Evolutionary conservation across 1,284 basidiomycete genomes (phyloP).

Genomic region (Sphagnurus paluster): DNA sequence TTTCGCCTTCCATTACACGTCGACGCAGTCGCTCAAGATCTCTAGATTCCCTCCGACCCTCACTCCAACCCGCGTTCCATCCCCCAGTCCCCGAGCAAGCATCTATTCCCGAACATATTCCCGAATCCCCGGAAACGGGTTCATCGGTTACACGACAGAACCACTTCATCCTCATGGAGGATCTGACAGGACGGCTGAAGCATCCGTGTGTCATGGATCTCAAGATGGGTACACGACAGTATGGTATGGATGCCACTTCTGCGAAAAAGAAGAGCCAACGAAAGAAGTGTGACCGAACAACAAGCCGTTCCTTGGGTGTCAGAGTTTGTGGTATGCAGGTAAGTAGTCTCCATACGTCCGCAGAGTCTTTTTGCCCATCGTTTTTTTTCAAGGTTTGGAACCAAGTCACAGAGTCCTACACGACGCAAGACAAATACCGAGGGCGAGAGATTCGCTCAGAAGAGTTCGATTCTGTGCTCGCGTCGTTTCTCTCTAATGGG

Average conservation of each 20-base stretch:
- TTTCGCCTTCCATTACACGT: slow-evolving; percentile 33
- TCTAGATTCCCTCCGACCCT: slow-evolving; percentile 33
- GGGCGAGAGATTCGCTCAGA: slow-evolving; percentile 87
- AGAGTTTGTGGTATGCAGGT: slow-evolving; percentile 99
- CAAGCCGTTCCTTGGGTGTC: slow-evolving; percentile 87
- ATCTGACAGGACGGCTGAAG: slow-evolving; percentile 93
- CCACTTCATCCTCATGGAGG: slow-evolving; percentile 99
- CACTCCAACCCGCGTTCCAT: slow-evolving; percentile 19
- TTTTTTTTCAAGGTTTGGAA: slow-evolving; percentile 79
- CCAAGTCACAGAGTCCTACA: slow-evolving; percentile 76
- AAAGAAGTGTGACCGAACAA: slow-evolving; percentile 97
- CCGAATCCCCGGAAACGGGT: no score
- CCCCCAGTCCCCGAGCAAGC: slow-evolving; percentile 25
- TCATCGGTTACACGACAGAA: slow-evolving; percentile 79
- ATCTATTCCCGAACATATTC: slow-evolving; percentile 30
- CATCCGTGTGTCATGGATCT: slow-evolving; percentile 96
- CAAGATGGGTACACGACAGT: slow-evolving; percentile 99
- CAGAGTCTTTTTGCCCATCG: slow-evolving; percentile 6
- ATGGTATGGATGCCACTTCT: slow-evolving; percentile 92
- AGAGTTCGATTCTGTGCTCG: slow-evolving; percentile 83
- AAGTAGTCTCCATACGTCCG: slow-evolving; percentile 28
- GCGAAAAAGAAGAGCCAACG: slow-evolving; percentile 97
- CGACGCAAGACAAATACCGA: slow-evolving; percentile 96
- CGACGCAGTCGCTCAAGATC: slow-evolving; percentile 60
- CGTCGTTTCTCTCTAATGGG: slow-evolving; percentile 87